These are phyloP conservation scores for Basidioascus undulatus DNA, from an alignment of 768 basidiomycete species.

Conservation along the genomic window DNA sequence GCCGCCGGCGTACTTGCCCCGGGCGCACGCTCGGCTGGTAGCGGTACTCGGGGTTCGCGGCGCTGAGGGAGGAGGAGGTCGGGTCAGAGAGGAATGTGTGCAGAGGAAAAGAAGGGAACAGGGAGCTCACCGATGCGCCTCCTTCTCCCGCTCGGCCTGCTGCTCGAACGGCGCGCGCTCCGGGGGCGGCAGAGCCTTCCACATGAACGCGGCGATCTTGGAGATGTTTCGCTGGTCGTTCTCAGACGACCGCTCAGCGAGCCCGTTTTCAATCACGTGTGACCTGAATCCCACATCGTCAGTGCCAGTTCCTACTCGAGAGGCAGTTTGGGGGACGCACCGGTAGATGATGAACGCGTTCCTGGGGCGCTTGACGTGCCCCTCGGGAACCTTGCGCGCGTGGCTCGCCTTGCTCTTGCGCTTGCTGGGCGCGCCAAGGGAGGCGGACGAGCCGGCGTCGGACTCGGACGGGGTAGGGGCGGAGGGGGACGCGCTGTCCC, in stretches of 20 bases:
- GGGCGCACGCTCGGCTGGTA: too few relatives aligned
- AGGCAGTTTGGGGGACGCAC: not conserved
- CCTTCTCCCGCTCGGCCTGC: constrained; percentile 10
- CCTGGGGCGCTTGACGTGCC: constrained; percentile 14
- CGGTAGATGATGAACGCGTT: constrained; percentile 16
- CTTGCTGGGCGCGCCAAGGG: not conserved
- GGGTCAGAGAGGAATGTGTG: too few relatives aligned
- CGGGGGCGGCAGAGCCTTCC: constrained; percentile 7
- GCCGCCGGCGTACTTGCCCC: too few relatives aligned
- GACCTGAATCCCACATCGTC: constrained; percentile 1
- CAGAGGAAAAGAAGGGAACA: too few relatives aligned
- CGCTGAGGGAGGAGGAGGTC: too few relatives aligned
- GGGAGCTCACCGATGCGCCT: constrained; percentile 10
- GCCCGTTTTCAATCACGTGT: constrained; percentile 3
- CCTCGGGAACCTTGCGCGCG: constrained; percentile 13
- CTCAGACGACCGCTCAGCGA: constrained; percentile 4
- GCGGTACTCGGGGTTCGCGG: too few relatives aligned
- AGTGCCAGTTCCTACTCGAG: constrained; percentile 1
- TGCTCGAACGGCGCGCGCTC: constrained; percentile 11
- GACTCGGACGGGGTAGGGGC: not conserved
- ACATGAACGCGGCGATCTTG: constrained; percentile 11
- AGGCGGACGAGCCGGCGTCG: not conserved
- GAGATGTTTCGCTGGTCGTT: constrained; percentile 12
- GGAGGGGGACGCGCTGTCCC: not conserved
- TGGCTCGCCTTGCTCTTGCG: constrained; percentile 10